phyloP scores from a whole-genome alignment of 2,329 filamentous ascomycete genomes.

The Penicillium occitanis region DNA sequence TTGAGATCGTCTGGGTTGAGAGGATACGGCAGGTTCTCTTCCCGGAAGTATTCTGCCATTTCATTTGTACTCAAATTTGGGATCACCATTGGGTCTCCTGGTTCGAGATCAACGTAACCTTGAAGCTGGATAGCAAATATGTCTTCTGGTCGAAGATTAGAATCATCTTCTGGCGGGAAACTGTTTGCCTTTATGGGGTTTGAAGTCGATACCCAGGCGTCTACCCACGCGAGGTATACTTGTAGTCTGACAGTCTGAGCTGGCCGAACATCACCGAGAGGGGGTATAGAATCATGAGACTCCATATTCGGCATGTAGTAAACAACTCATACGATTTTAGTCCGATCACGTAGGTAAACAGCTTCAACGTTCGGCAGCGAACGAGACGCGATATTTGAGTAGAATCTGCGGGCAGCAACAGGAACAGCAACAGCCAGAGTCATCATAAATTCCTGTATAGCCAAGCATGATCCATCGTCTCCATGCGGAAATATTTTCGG shows the following conservation, averaged over 20 bases:
- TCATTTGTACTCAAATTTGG: constrained; percentile 8
- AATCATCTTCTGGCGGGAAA: background rate
- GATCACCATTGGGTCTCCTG: background rate
- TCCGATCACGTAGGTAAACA: background rate
- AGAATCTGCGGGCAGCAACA: no score
- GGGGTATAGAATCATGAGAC: background rate
- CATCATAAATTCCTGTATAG: background rate
- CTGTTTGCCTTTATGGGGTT: background rate
- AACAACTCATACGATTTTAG: background rate
- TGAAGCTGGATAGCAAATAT: background rate
- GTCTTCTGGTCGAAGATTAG: background rate
- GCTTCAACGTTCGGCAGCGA: background rate
- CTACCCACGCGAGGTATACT: background rate
- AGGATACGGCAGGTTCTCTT: background rate
- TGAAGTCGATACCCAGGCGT: background rate
- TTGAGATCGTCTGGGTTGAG: background rate
- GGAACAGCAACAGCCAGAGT: background rate
- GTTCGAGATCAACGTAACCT: background rate
- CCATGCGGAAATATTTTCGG: background rate
- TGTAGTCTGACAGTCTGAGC: background rate
- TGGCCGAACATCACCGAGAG: background rate
- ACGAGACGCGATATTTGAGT: background rate
- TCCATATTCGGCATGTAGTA: background rate
- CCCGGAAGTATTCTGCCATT: background rate
- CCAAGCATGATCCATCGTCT: background rate